Evolutionary conservation across 345 rosid species (phyloP), one percentile per base, ranked within the genome.

Genomic region (Populus pruinosa): DNA sequence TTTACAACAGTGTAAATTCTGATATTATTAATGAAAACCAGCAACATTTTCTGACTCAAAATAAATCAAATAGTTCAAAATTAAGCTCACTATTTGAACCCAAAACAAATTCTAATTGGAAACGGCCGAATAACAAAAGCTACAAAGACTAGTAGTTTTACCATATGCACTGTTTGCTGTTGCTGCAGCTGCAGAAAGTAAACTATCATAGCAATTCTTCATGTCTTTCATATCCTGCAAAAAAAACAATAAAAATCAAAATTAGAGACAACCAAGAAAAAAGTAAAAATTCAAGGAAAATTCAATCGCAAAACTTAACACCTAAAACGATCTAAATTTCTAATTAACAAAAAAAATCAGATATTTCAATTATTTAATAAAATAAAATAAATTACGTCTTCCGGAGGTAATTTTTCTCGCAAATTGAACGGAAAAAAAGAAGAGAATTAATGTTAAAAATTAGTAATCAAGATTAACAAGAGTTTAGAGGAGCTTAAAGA

Each of bases 121-220:
- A 59, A 66, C 41, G 16, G 41, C 41, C 18, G 1, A 38, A 38
- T 20, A 56, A 43, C 4, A n/a, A 31, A 23, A 23, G 5, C 55
- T 63, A 33, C 14, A 21, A 31, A 71, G 36, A 56, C 23, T 36
- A 39, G 50, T 5, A 56, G 68, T 50, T 64, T 80, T 86, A 96
- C 99, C 99, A 76, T 86, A 96, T 69, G 98, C 97, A 77, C 97
- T 91, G 81, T 96, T 96, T 25, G 98, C 98, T 0, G 91, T 88
- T 17, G 91, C 97, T 38, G 98, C 97, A 77, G 99, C 99, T 2
- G 98, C 97, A 67, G 97, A 85, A 77, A 96, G 96, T 76, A 96
- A 87, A 84, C 98, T 91, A 82, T 96, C 99, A n/a, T 92, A 96
- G 85, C 98, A 91, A 69, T 90, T 85, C 84, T 90, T 89, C 93